A percentile compares a stretch with the other conserved stretches of the same genome.
Conservation (phyloP, 2,329 filamentous ascomycete species). For the Chaetoscypha palmicola region DNA sequence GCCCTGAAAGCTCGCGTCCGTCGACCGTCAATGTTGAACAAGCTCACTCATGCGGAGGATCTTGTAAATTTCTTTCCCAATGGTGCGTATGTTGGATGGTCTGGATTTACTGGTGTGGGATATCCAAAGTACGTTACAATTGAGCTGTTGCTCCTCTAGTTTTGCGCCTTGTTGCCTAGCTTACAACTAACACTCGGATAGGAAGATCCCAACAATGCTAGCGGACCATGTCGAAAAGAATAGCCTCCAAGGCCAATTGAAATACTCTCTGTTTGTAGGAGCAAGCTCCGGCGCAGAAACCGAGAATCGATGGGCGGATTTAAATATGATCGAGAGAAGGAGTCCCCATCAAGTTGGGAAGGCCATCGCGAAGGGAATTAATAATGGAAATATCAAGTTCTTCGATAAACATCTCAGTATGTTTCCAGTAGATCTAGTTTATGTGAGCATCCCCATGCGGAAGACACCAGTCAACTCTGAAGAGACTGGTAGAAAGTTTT, state of each 20-base stretch:
- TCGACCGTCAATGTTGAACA: conserved; percentile 70
- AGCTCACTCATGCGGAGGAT: conserved; percentile 73
- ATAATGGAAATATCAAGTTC: conserved; percentile 80
- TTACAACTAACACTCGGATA: conserved; percentile 35
- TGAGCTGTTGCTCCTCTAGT: too few species aligned
- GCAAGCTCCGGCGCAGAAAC: conserved; percentile 82
- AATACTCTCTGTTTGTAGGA: conserved; percentile 82
- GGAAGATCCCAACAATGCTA: conserved; percentile 75
- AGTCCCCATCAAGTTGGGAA: conserved; percentile 87
- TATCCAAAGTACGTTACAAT: conserved; percentile 78
- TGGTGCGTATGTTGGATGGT: conserved; percentile 84
- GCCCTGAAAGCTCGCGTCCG: conserved; percentile 69
- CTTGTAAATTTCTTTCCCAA: conserved; percentile 75
- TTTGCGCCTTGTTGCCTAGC: too few species aligned
- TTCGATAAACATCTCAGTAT: conserved; percentile 92
- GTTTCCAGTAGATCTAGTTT: conserved; percentile 83
- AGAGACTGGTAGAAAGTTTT: neutral
- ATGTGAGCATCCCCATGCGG: conserved; percentile 43
- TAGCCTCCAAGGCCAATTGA: conserved; percentile 72
- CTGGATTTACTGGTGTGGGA: conserved; percentile 82
- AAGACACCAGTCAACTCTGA: too few species aligned
- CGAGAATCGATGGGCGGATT: conserved; percentile 81
- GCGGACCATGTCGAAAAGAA: conserved; percentile 89
- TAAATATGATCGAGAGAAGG: conserved; percentile 85
- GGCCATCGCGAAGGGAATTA: conserved; percentile 84